Conservation (phyloP, 2,329 filamentous ascomycete genomes). For the Xylariales sp. region DNA sequence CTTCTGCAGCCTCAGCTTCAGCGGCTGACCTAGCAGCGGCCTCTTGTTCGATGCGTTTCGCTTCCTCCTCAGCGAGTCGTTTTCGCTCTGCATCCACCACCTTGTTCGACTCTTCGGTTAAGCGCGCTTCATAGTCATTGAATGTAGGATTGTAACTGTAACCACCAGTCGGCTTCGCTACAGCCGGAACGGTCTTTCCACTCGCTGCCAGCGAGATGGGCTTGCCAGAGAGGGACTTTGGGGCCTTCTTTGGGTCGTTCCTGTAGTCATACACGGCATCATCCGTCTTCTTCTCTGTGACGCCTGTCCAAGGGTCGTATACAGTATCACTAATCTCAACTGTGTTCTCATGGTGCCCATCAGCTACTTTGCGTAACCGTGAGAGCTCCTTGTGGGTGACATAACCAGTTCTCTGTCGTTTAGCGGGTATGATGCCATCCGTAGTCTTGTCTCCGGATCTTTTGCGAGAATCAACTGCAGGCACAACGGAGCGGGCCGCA, state of each 20-base stretch:
- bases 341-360: constrained; percentile 58
- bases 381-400: constrained; percentile 80
- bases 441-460: constrained; percentile 64
- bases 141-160: constrained; percentile 92
- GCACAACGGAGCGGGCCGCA: constrained; percentile 73
- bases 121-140: constrained; percentile 74
- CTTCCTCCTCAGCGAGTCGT: constrained; percentile 62
- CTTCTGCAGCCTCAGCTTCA: constrained; percentile 68
- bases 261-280: constrained; percentile 30
- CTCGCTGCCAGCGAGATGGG: constrained; percentile 79
- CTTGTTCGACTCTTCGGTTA: constrained; percentile 70
- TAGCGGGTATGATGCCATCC: constrained; percentile 68
- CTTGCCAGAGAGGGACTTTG: constrained; percentile 68
- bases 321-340: constrained; percentile 55
- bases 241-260: constrained; percentile 59
- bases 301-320: constrained; percentile 74
- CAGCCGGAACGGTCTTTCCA: constrained; percentile 74
- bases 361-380: constrained; percentile 72
- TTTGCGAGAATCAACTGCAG: constrained; percentile 75
- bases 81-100: constrained; percentile 75
- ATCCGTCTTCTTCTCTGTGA: constrained; percentile 26
- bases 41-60: constrained; percentile 63
- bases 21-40: constrained; percentile 66
- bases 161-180: constrained; percentile 73
- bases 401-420: constrained; percentile 73